A percentile compares a stretch with the other conserved stretches of the same genome.
Conservation (phyloP, 116 monocot species). For the Zostera marina region DNA sequence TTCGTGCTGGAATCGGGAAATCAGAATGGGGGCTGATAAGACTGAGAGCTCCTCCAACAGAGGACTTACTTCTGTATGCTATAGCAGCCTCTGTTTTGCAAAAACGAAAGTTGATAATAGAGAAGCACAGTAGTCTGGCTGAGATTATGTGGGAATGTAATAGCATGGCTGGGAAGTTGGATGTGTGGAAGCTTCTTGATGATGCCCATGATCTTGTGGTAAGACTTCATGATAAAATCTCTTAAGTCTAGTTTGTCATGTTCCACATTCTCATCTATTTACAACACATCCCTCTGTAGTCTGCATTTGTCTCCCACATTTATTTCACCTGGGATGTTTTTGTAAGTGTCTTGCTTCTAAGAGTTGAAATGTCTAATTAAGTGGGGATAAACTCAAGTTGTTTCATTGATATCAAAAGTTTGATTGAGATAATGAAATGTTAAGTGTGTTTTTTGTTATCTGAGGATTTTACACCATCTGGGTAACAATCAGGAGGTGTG, state of each 20-base stretch:
- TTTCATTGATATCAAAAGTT: no score
- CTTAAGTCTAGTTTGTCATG: background rate
- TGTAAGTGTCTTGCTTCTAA: no score
- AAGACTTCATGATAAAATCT: slow-evolving; percentile 9
- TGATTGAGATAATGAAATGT: no score
- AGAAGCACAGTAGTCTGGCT: slow-evolving; percentile 13
- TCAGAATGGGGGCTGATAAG: slow-evolving; percentile 11
- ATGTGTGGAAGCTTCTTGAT: slow-evolving; percentile 19
- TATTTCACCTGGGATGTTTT: no score
- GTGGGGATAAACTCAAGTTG: no score
- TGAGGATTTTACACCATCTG: no score
- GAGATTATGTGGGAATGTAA: slow-evolving; percentile 17
- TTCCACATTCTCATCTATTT: no score
- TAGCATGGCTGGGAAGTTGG: slow-evolving; percentile 16
- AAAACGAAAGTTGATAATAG: slow-evolving; percentile 14
- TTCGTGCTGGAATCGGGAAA: slow-evolving; percentile 9
- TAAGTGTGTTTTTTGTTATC: no score
- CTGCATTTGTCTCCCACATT: no score
- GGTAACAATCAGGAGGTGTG: no score
- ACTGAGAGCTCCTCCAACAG: slow-evolving; percentile 13
- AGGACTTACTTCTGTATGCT: slow-evolving; percentile 19
- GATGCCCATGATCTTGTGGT: slow-evolving; percentile 22
- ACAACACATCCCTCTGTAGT: background rate
- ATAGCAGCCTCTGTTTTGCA: slow-evolving; percentile 19
- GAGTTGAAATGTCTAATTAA: no score